Evolutionary conservation across 306 rosid species (phyloP).

Genomic region (Ammopiptanthus mongolicus): DNA sequence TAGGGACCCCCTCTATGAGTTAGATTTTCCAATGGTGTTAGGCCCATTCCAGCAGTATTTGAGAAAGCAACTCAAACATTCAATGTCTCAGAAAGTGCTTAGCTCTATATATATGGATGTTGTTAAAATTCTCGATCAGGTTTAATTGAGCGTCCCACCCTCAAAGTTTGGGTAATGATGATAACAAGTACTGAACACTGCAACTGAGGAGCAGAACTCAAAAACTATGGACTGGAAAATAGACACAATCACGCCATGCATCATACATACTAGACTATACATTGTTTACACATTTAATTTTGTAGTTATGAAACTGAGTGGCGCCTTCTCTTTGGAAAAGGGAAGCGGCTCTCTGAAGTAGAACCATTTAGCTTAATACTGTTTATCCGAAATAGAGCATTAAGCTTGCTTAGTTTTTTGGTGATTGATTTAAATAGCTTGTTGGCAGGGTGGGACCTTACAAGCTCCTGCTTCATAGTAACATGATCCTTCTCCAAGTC

Average conservation of each 20-base stretch:
- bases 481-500: constrained; percentile 95
- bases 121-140: constrained; percentile 11
- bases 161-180: constrained; percentile 2
- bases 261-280: constrained; percentile 28
- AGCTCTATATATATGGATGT: not conserved
- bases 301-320: constrained; percentile 77
- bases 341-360: constrained; percentile 62
- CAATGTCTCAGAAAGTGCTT: not conserved
- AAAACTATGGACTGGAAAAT: constrained; percentile 27
- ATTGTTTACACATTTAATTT: no score
- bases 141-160: constrained; percentile 17
- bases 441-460: constrained; percentile 70
- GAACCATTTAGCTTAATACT: constrained; percentile 47
- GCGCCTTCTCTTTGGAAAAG: constrained; percentile 85
- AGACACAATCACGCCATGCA: constrained; percentile 36
- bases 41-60: no score
- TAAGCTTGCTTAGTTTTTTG: constrained; percentile 68
- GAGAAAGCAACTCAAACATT: no score
- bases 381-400: constrained; percentile 62
- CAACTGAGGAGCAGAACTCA: constrained; percentile 30
- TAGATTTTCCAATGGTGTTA: no score
- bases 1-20: no score
- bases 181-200: constrained; percentile 8
- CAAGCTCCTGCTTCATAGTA: constrained; percentile 93
- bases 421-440: constrained; percentile 75